These are phyloP conservation scores for Datura wrightii DNA, from an alignment of 257 asterid species.

Conservation along the genomic window DNA sequence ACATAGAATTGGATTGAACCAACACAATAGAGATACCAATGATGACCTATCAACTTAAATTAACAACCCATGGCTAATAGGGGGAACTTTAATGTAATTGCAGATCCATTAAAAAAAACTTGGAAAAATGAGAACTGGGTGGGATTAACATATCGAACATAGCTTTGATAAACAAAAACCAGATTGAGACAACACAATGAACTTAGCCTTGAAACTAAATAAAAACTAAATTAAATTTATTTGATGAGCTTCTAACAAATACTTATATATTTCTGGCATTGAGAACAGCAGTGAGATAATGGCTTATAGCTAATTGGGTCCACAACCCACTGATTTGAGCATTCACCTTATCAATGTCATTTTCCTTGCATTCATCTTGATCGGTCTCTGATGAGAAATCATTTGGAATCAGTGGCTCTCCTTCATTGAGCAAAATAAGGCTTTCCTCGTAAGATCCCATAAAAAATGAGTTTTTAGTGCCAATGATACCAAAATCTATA, in stretches of 20 bases:
- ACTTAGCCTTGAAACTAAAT: neutral
- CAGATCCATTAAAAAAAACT: too few species aligned
- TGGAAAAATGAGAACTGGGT: neutral
- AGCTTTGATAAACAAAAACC: neutral
- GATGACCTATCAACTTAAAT: neutral
- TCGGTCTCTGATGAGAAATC: neutral
- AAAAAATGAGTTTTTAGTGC: neutral
- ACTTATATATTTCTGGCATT: neutral
- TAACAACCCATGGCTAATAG: too few species aligned
- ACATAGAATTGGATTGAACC: neutral
- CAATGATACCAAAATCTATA: neutral
- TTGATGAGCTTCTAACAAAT: neutral
- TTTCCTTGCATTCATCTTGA: neutral
- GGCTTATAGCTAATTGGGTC: neutral
- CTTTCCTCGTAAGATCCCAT: neutral
- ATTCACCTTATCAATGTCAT: neutral
- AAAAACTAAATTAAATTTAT: neutral
- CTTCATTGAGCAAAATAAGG: constrained; percentile 18
- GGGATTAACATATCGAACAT: neutral
- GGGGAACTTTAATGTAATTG: too few species aligned
- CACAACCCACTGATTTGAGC: neutral
- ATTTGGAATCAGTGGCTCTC: neutral
- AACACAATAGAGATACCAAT: neutral
- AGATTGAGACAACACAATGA: neutral
- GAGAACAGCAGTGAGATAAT: neutral